Conservation (phyloP, 1,139 yeast species). For the Sugiyamaella grinbergsii region DNA sequence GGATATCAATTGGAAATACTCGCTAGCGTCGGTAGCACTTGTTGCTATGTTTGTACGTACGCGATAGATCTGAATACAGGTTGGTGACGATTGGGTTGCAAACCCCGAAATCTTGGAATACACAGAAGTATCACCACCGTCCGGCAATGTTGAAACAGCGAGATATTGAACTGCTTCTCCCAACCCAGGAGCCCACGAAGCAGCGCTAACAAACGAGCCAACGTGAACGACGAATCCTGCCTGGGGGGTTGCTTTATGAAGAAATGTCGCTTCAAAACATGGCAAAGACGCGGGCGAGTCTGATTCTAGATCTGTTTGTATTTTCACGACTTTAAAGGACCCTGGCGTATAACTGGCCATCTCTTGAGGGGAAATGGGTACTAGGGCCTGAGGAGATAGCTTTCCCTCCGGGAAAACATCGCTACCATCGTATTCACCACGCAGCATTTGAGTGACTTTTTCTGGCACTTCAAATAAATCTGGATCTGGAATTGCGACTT, state of each 20-base stretch:
- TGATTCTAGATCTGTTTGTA: slow-evolving; percentile 6
- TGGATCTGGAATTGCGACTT: slow-evolving; percentile 5
- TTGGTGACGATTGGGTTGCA: slow-evolving; percentile 27
- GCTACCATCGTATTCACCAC: background rate
- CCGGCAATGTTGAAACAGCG: slow-evolving; percentile 55
- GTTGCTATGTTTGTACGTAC: slow-evolving; percentile 18
- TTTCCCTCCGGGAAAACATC: slow-evolving; percentile 2
- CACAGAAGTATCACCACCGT: slow-evolving; percentile 19
- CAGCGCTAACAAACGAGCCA: slow-evolving; percentile 35
- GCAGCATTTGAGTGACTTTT: background rate
- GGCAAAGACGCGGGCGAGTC: background rate
- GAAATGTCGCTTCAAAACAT: slow-evolving; percentile 11
- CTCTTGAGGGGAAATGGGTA: background rate
- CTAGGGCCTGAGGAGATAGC: background rate
- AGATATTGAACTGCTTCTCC: slow-evolving; percentile 45
- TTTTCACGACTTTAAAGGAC: background rate
- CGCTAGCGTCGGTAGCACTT: background rate
- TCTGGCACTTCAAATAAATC: slow-evolving; percentile 13
- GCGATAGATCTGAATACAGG: slow-evolving; percentile 32
- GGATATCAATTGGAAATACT: slow-evolving; percentile 35
- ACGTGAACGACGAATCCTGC: slow-evolving; percentile 31
- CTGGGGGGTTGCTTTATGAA: slow-evolving; percentile 21
- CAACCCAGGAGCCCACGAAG: slow-evolving; percentile 40
- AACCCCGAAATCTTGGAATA: slow-evolving; percentile 30
- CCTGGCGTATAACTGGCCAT: slow-evolving; percentile 11